These are phyloP conservation scores for Aureobasidium sp. DNA, from an alignment of 2,329 filamentous ascomycete genomes.

Conservation along the genomic window DNA sequence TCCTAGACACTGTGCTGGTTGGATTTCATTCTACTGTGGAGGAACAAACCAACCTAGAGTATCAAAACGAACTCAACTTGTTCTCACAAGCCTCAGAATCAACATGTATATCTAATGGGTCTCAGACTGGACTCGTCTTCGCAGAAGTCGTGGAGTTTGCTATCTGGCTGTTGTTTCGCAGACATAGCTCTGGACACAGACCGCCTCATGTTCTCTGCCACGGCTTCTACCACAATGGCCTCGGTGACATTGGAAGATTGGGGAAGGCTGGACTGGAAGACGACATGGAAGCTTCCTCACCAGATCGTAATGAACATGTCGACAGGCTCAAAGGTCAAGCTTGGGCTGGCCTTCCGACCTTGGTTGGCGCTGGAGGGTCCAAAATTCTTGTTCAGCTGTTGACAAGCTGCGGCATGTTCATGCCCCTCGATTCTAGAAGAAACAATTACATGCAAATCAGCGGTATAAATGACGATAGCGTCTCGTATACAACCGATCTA, in stretches of 20 bases:
- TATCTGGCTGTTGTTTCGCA: constrained; percentile 69
- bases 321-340: constrained; percentile 58
- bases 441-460: constrained; percentile 73
- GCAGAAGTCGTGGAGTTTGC: constrained; percentile 41
- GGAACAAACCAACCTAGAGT: constrained; percentile 22
- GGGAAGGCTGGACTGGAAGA: constrained; percentile 34
- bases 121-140: constrained; percentile 10
- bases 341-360: constrained; percentile 68
- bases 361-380: constrained; percentile 71
- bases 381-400: constrained; percentile 71
- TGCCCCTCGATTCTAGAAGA: constrained; percentile 50
- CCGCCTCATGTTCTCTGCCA: constrained; percentile 75
- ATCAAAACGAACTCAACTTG: constrained; percentile 34
- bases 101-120: constrained; percentile 26
- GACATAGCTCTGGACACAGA: constrained; percentile 42
- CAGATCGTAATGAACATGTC: constrained; percentile 64
- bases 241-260: constrained; percentile 25
- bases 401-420: constrained; percentile 70
- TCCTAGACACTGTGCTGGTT: constrained; percentile 66
- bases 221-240: constrained; percentile 58
- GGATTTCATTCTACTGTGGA: constrained; percentile 46
- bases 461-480: too few relatives aligned
- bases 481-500: not conserved
- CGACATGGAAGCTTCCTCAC: constrained; percentile 60
- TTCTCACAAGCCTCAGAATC: constrained; percentile 38